Percentiles rank a stretch among this genome's conserved stretches.
These are phyloP conservation scores for Sisymbrium irio DNA, from an alignment of 345 rosid genomes.

Conservation along the genomic window DNA sequence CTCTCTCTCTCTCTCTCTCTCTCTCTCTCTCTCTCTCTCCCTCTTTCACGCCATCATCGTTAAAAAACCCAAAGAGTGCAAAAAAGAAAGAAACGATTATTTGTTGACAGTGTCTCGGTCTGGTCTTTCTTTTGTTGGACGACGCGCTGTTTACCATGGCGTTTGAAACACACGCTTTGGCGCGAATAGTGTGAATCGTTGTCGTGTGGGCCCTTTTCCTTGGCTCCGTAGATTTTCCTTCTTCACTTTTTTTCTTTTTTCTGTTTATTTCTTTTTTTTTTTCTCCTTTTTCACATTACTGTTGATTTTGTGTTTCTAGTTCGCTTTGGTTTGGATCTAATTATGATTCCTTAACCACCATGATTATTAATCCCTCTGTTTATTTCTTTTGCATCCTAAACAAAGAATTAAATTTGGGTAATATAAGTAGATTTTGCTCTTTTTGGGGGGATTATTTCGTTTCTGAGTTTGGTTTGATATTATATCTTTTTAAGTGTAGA, in stretches of 20 bases:
- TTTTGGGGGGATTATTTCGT: background rate
- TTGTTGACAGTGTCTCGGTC: constrained; percentile 21
- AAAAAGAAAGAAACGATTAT: constrained; percentile 17
- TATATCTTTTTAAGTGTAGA: background rate
- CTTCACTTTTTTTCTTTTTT: background rate
- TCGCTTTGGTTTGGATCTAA: constrained; percentile 23
- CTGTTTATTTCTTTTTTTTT: background rate
- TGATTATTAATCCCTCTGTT: background rate
- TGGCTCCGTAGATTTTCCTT: background rate
- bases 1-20: background rate
- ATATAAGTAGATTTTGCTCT: background rate
- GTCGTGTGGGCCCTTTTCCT: background rate
- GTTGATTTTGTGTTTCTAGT: constrained; percentile 15
- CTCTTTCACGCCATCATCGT: constrained; percentile 28
- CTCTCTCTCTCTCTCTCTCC: background rate
- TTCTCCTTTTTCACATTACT: background rate
- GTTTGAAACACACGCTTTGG: constrained; percentile 17
- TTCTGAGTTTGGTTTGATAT: background rate
- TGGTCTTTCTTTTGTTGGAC: background rate
- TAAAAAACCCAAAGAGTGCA: constrained; percentile 33
- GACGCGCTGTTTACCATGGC: constrained; percentile 17
- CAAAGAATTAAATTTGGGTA: constrained; percentile 10
- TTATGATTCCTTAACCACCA: constrained; percentile 21
- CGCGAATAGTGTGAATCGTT: constrained; percentile 1
- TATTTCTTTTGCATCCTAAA: background rate